These are phyloP conservation scores for Mycogone perniciosa DNA, from an alignment of 2,329 filamentous ascomycete species.

Conservation along the genomic window DNA sequence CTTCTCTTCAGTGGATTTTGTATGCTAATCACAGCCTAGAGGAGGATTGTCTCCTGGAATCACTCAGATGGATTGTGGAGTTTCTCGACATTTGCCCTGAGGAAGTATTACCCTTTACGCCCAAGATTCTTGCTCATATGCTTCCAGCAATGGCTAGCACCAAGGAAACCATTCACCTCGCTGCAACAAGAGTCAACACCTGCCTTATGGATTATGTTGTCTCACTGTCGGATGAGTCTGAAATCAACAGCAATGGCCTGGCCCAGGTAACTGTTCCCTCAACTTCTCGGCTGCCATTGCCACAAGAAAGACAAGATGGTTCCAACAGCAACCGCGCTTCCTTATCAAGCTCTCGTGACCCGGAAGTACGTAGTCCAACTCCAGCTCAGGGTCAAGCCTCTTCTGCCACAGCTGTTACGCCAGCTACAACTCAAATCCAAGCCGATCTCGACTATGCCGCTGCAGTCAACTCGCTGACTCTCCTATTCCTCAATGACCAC, in stretches of 20 bases:
- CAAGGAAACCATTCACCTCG: conserved; percentile 80
- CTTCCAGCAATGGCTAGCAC: conserved; percentile 90
- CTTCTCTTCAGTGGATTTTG: neutral
- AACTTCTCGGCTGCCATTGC: conserved; percentile 37
- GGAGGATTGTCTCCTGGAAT: conserved; percentile 86
- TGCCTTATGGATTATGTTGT: conserved; percentile 93
- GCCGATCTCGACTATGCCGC: conserved; percentile 91
- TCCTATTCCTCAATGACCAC: conserved; percentile 93
- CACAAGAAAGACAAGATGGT: conserved; percentile 40
- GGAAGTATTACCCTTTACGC: conserved; percentile 91
- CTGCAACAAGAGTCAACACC: conserved; percentile 81
- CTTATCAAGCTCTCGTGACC: conserved; percentile 46
- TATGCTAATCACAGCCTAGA: conserved; percentile 42
- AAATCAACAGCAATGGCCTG: conserved; percentile 20
- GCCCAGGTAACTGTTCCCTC: conserved; percentile 19
- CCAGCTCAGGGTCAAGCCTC: conserved; percentile 43
- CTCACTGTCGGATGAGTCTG: conserved; percentile 69
- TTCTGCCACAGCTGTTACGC: conserved; percentile 37
- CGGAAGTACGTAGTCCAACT: conserved; percentile 46
- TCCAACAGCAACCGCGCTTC: conserved; percentile 45
- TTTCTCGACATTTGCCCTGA: conserved; percentile 97
- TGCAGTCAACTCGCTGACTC: conserved; percentile 84
- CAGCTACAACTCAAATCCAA: conserved; percentile 37
- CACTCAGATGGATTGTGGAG: conserved; percentile 88
- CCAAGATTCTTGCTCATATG: conserved; percentile 83